Conservation (phyloP, 1,284 basidiomycete species). For the Xerocomus amazonicus region DNA sequence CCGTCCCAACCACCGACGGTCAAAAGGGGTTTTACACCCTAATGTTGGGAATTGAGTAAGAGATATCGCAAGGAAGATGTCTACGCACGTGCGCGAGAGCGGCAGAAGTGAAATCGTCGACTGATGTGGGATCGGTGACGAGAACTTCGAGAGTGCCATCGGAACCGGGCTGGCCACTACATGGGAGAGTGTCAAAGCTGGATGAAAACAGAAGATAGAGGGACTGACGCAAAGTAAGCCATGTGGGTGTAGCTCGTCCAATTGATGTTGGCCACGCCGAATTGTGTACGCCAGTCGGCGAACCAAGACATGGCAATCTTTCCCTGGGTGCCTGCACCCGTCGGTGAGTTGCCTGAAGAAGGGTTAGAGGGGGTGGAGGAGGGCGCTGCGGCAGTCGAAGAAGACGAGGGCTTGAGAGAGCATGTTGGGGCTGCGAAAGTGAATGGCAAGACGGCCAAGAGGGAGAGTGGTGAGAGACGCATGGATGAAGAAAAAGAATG, state of each 20-base stretch:
- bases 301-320: conserved; percentile 56
- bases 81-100: conserved; percentile 53
- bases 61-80: neutral
- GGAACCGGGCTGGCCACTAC: conserved; percentile 46
- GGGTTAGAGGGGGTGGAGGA: conserved; percentile 8
- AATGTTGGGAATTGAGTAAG: neutral
- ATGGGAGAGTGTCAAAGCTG: neutral
- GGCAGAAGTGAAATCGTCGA: conserved; percentile 40
- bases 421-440: conserved; percentile 30
- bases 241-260: conserved; percentile 64
- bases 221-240: conserved; percentile 60
- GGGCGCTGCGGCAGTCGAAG: neutral
- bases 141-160: conserved; percentile 39
- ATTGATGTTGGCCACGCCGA: conserved; percentile 47
- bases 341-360: conserved; percentile 16
- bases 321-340: conserved; percentile 28
- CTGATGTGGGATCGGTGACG: conserved; percentile 22
- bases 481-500: conserved; percentile 22
- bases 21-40: conserved; percentile 68
- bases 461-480: conserved; percentile 19
- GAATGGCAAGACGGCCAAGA: conserved; percentile 24
- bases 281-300: conserved; percentile 54
- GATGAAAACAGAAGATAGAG: neutral
- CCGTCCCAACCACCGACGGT: conserved; percentile 90
- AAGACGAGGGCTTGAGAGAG: conserved; percentile 11